Base-by-base conservation (phyloP, 2,329 filamentous ascomycete genomes). In the Alternaria brassicae region DNA sequence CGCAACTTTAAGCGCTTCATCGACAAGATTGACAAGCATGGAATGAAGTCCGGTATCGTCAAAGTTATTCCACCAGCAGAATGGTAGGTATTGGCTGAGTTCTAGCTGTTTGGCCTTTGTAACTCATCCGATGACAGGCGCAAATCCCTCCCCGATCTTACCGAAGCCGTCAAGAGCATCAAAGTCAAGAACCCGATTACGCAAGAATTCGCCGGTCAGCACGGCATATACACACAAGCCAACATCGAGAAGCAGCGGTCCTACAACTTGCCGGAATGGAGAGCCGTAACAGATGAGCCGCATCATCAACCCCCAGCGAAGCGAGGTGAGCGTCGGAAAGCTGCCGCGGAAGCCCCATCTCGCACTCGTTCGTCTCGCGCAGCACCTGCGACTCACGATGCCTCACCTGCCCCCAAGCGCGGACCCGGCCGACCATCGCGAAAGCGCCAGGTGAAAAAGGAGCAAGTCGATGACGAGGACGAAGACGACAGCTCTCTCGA, bases 191-290 rank as follows among this genome's bases (percentile, higher is more conserved):
- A 99, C 67, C 95, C 95, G 3, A 98, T 99, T 76, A 97, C 93
- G 74, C 95, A 99, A 78, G 95, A 99, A 72, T 99, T 99, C 71
- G 94, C 96, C 84, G 95, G 95, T 40, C 92, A 91, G 51, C 92
- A 94, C 74, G 96, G 95, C 56, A 96, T 92, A 56, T 99, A 97
- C 76, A 94, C 94, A 34, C 95, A 99, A 78, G 92, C 95, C 73
- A 99, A 99, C 75, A 93, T 99, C 60, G 89, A 98, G 72, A 96
- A 97, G 79, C 92, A 96, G 76, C 87, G 95, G 75, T 93, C 93
- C 13, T 99, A 99, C 81, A 99, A 97, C 69, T 83, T 99, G 4
- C 94, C 94, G 0, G 93, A 99, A 78, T 99, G 95, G 95, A 92
- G 93, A 68, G 87, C 91, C 55, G 84, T 98, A 37, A 97, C 93